Conservation (phyloP, 805 yeast genomes). For the Candida ipomoeae region DNA sequence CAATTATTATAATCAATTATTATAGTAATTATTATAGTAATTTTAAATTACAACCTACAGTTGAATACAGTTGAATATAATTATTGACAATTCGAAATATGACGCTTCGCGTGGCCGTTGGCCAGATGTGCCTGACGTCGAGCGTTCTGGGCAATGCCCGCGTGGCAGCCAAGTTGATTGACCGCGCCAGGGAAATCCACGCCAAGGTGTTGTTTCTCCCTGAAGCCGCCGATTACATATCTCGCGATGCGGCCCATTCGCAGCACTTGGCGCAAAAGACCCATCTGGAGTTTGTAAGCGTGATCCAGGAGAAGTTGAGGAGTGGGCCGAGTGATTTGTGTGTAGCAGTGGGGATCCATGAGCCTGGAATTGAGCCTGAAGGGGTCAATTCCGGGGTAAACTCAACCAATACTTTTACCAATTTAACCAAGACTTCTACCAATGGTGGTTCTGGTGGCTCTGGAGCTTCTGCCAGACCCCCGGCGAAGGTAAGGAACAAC, state of each 20-base stretch:
- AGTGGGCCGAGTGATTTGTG: constrained; percentile 33
- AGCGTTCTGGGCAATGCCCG: constrained; percentile 56
- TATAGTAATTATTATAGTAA: too few relatives aligned
- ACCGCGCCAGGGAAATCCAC: constrained; percentile 55
- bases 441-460: constrained; percentile 15
- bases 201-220: constrained; percentile 79
- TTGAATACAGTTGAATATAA: background rate
- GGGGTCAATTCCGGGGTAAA: too few relatives aligned
- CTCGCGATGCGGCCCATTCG: constrained; percentile 66
- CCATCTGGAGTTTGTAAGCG: constrained; percentile 37
- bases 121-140: constrained; percentile 77
- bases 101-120: constrained; percentile 62
- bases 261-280: constrained; percentile 47
- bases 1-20: too few relatives aligned
- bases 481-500: constrained; percentile 58
- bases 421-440: too few relatives aligned
- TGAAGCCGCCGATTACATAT: constrained; percentile 88
- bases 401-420: too few relatives aligned
- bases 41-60: background rate
- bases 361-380: constrained; percentile 30
- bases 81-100: too few relatives aligned
- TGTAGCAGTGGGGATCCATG: constrained; percentile 87
- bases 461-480: too few relatives aligned
- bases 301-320: constrained; percentile 44
- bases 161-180: constrained; percentile 55